Percentiles rank a stretch among this genome's conserved stretches.
Conservation (phyloP, 352 stramenopile species). For the Phytophthora colocasiae region DNA sequence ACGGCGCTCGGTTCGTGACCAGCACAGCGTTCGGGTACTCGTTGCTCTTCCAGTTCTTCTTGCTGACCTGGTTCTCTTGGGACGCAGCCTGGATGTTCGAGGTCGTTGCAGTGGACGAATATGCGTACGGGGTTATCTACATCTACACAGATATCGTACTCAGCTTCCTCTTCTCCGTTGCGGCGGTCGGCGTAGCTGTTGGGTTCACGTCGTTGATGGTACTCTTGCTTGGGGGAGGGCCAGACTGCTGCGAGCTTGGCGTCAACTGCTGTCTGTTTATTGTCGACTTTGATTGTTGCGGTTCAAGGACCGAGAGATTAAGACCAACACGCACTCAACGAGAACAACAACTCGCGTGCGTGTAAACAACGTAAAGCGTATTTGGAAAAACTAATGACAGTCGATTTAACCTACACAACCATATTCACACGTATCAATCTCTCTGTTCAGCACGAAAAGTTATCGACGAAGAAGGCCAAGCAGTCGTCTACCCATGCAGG, state of each 20-base stretch:
- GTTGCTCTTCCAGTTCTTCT: conserved; percentile 43
- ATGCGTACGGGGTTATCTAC: conserved; percentile 55
- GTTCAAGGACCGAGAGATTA: neutral
- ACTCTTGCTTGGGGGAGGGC: conserved; percentile 14
- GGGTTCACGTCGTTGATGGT: conserved; percentile 29
- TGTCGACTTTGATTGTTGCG: neutral
- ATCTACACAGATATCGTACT: conserved; percentile 63
- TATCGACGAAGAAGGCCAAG: conserved; percentile 42
- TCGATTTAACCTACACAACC: neutral
- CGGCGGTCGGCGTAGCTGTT: conserved; percentile 18
- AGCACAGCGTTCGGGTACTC: conserved; percentile 36
- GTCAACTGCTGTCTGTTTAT: conserved; percentile 19
- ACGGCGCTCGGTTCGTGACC: conserved; percentile 30
- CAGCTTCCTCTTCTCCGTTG: conserved; percentile 36
- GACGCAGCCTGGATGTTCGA: conserved; percentile 50
- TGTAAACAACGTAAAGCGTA: conserved; percentile 5
- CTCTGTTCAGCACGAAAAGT: conserved; percentile 23
- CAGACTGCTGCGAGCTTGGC: conserved; percentile 4
- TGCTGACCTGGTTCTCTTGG: conserved; percentile 48
- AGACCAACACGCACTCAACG: neutral
- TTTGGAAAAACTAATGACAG: neutral
- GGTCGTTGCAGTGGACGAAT: conserved; percentile 53
- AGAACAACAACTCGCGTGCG: conserved; percentile 22
- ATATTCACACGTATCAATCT: neutral
- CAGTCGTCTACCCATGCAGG: conserved; percentile 33